phyloP scores from a whole-genome alignment of 352 stramenopile genomes.

The Pythium phragmiticola region DNA sequence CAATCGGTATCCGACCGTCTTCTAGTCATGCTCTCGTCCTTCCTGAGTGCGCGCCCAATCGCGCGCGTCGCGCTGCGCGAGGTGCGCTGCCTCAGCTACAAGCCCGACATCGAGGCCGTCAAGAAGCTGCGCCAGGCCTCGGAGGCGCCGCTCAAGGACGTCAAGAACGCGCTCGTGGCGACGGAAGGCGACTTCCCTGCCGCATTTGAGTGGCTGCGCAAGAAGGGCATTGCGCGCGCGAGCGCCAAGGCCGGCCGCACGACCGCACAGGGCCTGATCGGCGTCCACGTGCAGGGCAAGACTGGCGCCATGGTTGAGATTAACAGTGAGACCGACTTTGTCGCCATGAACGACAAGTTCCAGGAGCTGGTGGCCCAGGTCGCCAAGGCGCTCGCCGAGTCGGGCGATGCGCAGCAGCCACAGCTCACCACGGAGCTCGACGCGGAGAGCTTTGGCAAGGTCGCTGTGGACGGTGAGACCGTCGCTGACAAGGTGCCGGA shows the following conservation, averaged over 20 bases:
- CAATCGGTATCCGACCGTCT: not conserved
- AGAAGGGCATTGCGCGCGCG: conserved; percentile 83
- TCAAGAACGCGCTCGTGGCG: conserved; percentile 84
- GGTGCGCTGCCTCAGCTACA: conserved; percentile 58
- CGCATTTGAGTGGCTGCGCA: conserved; percentile 88
- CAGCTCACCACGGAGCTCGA: conserved; percentile 38
- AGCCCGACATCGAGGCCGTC: conserved; percentile 81
- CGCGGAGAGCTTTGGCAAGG: conserved; percentile 39
- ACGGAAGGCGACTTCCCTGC: conserved; percentile 79
- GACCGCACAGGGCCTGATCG: conserved; percentile 76
- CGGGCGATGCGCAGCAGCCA: conserved; percentile 11
- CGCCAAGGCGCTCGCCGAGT: conserved; percentile 40
- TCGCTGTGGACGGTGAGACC: conserved; percentile 55
- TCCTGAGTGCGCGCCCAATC: conserved; percentile 20
- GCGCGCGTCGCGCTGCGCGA: conserved; percentile 12
- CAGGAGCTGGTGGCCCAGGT: conserved; percentile 65
- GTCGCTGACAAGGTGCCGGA: conserved; percentile 75
- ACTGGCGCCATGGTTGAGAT: conserved; percentile 89
- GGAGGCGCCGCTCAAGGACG: conserved; percentile 87
- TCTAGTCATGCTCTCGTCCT: conserved; percentile 21
- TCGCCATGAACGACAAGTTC: conserved; percentile 93
- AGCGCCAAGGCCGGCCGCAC: conserved; percentile 76
- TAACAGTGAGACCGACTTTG: conserved; percentile 95
- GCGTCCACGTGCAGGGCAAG: conserved; percentile 72
- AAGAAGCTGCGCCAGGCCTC: conserved; percentile 87